Conservation (phyloP, 306 rosid genomes). For the Fragaria ananassa region DNA sequence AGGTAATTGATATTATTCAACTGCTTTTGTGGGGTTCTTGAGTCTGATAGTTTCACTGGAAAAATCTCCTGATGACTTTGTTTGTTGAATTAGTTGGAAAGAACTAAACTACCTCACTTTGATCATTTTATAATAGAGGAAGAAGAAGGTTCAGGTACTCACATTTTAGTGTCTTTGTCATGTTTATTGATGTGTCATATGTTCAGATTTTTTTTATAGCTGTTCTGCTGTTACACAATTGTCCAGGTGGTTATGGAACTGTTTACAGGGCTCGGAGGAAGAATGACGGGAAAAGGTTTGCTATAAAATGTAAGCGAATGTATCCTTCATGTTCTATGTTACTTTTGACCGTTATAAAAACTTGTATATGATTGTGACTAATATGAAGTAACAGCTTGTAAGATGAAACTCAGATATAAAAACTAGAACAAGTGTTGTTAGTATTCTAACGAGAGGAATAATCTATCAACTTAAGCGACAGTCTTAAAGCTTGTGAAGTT, state of each 20-base stretch:
- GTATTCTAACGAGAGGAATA: not conserved
- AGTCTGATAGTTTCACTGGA: not conserved
- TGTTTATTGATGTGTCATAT: not conserved
- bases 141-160: slow-evolving; percentile 42
- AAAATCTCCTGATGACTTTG: not conserved
- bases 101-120: slow-evolving; percentile 22
- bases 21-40: slow-evolving; percentile 3
- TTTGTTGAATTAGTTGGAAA: slow-evolving; percentile 32
- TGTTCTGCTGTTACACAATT: slow-evolving; percentile 5
- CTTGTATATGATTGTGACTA: not conserved
- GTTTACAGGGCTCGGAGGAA: slow-evolving; percentile 39
- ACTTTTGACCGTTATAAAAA: not conserved
- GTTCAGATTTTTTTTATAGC: not conserved
- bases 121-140: slow-evolving; percentile 36
- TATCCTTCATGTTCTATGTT: not conserved
- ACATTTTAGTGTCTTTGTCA: not conserved
- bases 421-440: not conserved
- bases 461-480: not conserved
- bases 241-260: slow-evolving; percentile 42
- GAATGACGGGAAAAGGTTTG: slow-evolving; percentile 30
- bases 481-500: not conserved
- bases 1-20: slow-evolving; percentile 30
- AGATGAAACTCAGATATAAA: not conserved
- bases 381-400: not conserved
- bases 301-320: slow-evolving; percentile 30